Percentiles rank a stretch among this genome's conserved stretches.
Conservation (phyloP, 2,329 filamentous ascomycete genomes). For the Zymoseptoria pseudotritici region DNA sequence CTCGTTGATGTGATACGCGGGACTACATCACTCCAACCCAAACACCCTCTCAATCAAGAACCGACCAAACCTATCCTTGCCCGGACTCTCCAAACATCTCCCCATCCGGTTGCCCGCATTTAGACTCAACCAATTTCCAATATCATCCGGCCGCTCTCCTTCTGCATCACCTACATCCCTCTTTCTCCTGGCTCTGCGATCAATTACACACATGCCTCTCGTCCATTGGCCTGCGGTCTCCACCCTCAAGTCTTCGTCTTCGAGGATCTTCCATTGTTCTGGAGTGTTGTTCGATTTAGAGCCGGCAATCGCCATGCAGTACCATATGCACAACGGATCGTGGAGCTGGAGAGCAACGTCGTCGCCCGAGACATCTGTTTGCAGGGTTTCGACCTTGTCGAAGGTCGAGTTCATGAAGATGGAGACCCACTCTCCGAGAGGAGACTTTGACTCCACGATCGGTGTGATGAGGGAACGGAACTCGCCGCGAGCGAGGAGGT, state of each 20-base stretch:
- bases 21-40: neutral
- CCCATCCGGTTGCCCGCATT: constrained; percentile 72
- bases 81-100: constrained; percentile 63
- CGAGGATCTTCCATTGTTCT: constrained; percentile 31
- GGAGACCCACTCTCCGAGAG: constrained; percentile 39
- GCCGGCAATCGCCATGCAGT: constrained; percentile 22
- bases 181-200: constrained; percentile 57
- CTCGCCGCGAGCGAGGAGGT: constrained; percentile 35
- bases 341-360: constrained; percentile 39
- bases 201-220: constrained; percentile 74
- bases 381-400: constrained; percentile 37
- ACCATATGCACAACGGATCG: constrained; percentile 38
- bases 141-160: constrained; percentile 60
- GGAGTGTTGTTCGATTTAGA: neutral
- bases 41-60: constrained; percentile 25
- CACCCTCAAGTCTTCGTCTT: constrained; percentile 72
- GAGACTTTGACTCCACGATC: constrained; percentile 29
- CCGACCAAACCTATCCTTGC: constrained; percentile 43
- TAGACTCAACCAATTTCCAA: constrained; percentile 65
- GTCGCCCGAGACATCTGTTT: constrained; percentile 29
- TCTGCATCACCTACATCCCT: constrained; percentile 38
- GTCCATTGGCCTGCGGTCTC: constrained; percentile 95
- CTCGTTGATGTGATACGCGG: neutral
- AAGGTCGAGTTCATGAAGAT: constrained; percentile 42
- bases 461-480: constrained; percentile 29